A percentile compares a stretch with the other conserved stretches of the same genome.
Conservation (phyloP, 2,329 filamentous ascomycete genomes). For the Xylariaceae sp. region DNA sequence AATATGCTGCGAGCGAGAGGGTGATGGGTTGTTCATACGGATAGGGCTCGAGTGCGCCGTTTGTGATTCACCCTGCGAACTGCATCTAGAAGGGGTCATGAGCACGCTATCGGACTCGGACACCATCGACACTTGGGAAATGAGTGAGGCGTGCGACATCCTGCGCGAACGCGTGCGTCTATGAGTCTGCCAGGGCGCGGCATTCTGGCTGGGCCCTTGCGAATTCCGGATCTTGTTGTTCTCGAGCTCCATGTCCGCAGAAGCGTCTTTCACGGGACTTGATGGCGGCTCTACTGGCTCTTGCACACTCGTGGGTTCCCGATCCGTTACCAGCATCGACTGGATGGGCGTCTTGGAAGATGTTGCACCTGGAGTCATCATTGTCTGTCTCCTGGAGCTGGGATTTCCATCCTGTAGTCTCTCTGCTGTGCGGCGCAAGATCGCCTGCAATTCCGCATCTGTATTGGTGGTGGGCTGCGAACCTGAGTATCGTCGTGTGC, state of each 20-base stretch:
- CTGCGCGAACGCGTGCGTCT: conserved; percentile 19
- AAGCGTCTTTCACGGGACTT: conserved; percentile 30
- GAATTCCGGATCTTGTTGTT: conserved; percentile 13
- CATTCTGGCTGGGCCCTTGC: conserved; percentile 3
- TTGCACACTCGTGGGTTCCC: neutral
- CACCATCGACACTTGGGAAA: conserved; percentile 33
- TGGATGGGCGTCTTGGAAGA: neutral
- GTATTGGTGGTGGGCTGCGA: conserved; percentile 25
- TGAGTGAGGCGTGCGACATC: conserved; percentile 26
- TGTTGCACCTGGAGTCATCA: conserved; percentile 17
- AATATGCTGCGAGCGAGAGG: neutral
- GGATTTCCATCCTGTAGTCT: conserved; percentile 40
- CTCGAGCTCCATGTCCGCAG: conserved; percentile 26
- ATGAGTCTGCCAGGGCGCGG: conserved; percentile 15
- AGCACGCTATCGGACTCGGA: conserved; percentile 41
- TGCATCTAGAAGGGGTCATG: conserved; percentile 30
- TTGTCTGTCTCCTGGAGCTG: conserved; percentile 29
- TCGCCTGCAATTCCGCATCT: conserved; percentile 47
- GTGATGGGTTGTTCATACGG: conserved; percentile 22
- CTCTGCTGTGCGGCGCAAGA: conserved; percentile 49
- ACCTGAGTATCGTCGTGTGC: conserved; percentile 4
- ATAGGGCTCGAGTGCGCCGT: conserved; percentile 43
- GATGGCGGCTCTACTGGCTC: neutral
- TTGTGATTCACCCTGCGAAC: conserved; percentile 32
- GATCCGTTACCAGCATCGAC: neutral